Percentiles rank a stretch among this genome's conserved stretches.
phyloP scores from a whole-genome alignment of 2,329 filamentous ascomycete genomes.

The Penicillium concentricum region DNA sequence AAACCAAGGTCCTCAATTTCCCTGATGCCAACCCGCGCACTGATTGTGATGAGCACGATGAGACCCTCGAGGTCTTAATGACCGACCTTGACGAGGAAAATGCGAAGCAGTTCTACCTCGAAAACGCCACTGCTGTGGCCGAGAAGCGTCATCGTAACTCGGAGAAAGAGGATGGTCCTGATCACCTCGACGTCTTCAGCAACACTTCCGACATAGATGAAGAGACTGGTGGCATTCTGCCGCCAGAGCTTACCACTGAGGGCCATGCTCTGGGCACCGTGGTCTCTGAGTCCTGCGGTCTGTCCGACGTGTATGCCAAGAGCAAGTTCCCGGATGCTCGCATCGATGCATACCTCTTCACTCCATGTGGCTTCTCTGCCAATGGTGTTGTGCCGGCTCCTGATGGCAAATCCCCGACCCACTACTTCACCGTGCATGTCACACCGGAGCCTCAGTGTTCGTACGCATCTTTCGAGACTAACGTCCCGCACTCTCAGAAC shows the following conservation, averaged over 20 bases:
- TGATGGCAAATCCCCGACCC: slow-evolving; percentile 58
- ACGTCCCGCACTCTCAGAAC: slow-evolving; percentile 84
- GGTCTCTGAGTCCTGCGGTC: slow-evolving; percentile 84
- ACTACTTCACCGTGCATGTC: slow-evolving; percentile 98
- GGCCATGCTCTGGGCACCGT: slow-evolving; percentile 91
- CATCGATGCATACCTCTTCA: slow-evolving; percentile 95
- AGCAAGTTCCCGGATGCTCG: slow-evolving; percentile 87
- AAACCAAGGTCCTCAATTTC: slow-evolving; percentile 59
- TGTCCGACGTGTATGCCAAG: slow-evolving; percentile 83
- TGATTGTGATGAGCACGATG: slow-evolving; percentile 42
- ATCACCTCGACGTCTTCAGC: slow-evolving; percentile 73
- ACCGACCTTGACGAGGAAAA: slow-evolving; percentile 66
- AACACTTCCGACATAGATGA: slow-evolving; percentile 66
- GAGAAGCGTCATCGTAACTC: slow-evolving; percentile 74
- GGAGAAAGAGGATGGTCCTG: slow-evolving; percentile 56
- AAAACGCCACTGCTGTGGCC: slow-evolving; percentile 86
- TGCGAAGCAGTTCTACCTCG: slow-evolving; percentile 68
- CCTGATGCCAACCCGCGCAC: slow-evolving; percentile 39
- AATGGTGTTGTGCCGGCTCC: slow-evolving; percentile 91
- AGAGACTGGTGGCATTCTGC: slow-evolving; percentile 52
- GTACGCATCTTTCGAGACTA: slow-evolving; percentile 97
- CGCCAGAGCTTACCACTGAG: slow-evolving; percentile 80
- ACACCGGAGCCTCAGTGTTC: slow-evolving; percentile 96
- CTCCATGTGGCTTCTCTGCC: slow-evolving; percentile 93
- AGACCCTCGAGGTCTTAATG: slow-evolving; percentile 64